Evolutionary conservation across 495 filamentous ascomycete species (phyloP), one percentile per base, ranked within the genome.

Genomic region (Jackrogersella minutella): DNA sequence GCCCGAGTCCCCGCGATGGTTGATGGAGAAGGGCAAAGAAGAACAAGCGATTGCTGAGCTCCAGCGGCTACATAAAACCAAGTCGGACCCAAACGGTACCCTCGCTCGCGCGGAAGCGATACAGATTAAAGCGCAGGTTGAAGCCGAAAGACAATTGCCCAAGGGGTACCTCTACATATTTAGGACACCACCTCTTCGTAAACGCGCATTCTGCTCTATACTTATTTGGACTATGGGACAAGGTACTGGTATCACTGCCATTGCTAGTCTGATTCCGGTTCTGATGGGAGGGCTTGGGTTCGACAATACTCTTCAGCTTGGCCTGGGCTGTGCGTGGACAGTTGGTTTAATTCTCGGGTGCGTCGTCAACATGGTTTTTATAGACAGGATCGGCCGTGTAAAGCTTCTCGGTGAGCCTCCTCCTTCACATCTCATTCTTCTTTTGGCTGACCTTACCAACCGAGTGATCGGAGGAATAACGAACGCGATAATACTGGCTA

Each of bases 121-220:
- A n/a, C 53, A 58, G 21, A 58, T 58, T 28, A 64, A 64, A 22
- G 43, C 61, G 11, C 61, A 57, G 43, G 44, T 64, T 5, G 61
- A 64, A 6, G 44, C 52, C 9, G 61, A 51, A 28, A 58, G 52
- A 13, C 17, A 51, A 13, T 10, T 64, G 10, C 52, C 44, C 1
- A 64, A 58, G 44, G 53, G 62, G 3, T 64, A 30, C 26, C 14
- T 49, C 13, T 30, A 28, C 2, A 49, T 49, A 14, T 17, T 49
- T 26, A 49, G 31, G 17, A 49, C 44, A 16, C 26, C 26, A 31
- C 14, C 13, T 3, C 24, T 49, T 31, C 44, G 44, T 8, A 49
- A 31, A 31, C 24, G 44, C 9, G 44, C 44, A 6, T 49, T 49
- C 3, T 49, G 24, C 17, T 49, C 44, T 31, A 49, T 49, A 1